Evolutionary conservation across 441 rosid genomes (phyloP), one percentile per base, ranked within the genome.

Genomic region (Rhodomyrtus psidioides): DNA sequence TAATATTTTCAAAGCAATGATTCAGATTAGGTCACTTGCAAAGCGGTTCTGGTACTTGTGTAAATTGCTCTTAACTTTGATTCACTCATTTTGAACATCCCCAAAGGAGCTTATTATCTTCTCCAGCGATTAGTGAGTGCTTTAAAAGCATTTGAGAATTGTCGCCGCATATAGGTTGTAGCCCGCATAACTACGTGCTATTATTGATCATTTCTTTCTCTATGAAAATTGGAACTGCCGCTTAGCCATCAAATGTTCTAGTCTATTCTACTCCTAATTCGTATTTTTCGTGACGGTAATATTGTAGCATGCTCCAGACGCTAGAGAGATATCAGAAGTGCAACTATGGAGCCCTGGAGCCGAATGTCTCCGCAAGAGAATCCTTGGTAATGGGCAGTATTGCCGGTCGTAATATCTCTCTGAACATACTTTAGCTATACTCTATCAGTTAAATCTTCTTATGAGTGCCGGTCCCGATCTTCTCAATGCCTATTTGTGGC

Each of bases 311-410:
- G 79, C 39, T 83, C 75, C 49, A 59, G 13, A 83, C 85, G 24
- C 53, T 83, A 28, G 85, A 83, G 56, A 59, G 85, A 60, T 83
- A 83, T 60, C 75, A 83, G n/a, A 83, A 83, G 76, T 56, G 76
- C 85, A 83, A 83, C 76, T 83, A 51, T 83, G 85, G 85, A 49
- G 9, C 79, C 59, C 39, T 59, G 34, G 85, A 83, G 85, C 55
- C 85, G 12, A 58, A 58, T 17, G 55, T 12, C n/a, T 83, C 85
- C 1, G 85, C 85, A 4, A 59, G 74, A 83, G 85, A 83, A 83
- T 83, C 85, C 42, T 21, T 83, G 85, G 85, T 83, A 83, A 83
- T 83, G 83, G 83, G 53, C 58, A 10, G 51, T 21, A 39, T 5
- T 39, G 16, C 12, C 5, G 27, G 15, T 34, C 15, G 23, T 12